Percentiles rank a stretch among this genome's conserved stretches.
phyloP scores from a whole-genome alignment of 192 early-diverging fungal genomes.

The Backusella macrospora region DNA sequence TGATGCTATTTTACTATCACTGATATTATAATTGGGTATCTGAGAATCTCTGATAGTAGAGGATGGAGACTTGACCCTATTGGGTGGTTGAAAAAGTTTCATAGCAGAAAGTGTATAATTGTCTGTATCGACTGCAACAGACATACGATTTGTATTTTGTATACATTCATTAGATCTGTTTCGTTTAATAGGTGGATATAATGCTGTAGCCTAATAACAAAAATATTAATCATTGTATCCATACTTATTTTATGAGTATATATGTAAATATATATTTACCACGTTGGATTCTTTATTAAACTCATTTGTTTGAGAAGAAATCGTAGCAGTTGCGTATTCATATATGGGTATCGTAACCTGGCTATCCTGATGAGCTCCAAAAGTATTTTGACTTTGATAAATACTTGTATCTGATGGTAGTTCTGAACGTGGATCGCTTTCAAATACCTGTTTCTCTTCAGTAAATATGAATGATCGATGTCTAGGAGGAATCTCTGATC shows the following conservation, averaged over 20 bases:
- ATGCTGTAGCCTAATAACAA: neutral
- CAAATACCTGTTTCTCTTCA: neutral
- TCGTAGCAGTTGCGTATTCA: neutral
- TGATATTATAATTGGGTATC: neutral
- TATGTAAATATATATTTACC: neutral
- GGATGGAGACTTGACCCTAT: neutral
- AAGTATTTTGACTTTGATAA: slow-evolving; percentile 7
- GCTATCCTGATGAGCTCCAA: neutral
- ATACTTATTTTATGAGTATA: neutral
- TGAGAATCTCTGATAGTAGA: neutral
- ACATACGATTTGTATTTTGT: neutral
- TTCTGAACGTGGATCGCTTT: neutral
- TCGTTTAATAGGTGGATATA: slow-evolving; percentile 4
- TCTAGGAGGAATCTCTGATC: neutral
- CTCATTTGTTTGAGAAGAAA: neutral
- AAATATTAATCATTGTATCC: neutral
- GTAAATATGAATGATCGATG: neutral
- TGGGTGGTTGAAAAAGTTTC: neutral
- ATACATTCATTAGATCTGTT: neutral
- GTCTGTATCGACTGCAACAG: slow-evolving; percentile 1
- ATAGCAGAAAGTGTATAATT: slow-evolving; percentile 8
- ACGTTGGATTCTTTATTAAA: neutral
- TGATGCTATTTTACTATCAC: neutral
- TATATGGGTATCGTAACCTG: slow-evolving; percentile 2
- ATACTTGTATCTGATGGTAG: neutral